Evolutionary conservation across 129 eudicot species (phyloP).

Genomic region (Logfia minima): DNA sequence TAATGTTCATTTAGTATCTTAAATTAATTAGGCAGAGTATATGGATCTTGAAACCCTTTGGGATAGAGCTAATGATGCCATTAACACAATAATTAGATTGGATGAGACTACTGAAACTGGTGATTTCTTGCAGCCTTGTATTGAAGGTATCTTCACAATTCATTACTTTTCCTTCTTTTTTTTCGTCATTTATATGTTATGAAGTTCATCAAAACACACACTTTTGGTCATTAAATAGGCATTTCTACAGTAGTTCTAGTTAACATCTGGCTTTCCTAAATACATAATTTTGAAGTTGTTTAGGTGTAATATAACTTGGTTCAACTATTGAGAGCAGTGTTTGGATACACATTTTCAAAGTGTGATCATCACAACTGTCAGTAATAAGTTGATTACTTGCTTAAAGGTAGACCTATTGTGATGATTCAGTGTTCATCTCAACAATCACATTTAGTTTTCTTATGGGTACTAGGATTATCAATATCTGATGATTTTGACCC

Average conservation of each 20-base stretch:
- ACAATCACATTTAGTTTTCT: neutral
- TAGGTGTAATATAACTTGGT: neutral
- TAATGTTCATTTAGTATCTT: neutral
- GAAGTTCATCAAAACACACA: neutral
- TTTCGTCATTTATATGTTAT: neutral
- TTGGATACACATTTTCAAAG: neutral
- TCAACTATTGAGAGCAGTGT: neutral
- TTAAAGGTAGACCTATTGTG: neutral
- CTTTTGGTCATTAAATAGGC: conserved; percentile 14
- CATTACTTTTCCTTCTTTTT: conserved; percentile 1
- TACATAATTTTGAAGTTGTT: neutral
- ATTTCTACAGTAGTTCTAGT: neutral
- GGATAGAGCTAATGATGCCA: conserved; percentile 88
- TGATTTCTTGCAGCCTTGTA: conserved; percentile 78
- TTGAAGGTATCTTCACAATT: conserved; percentile 67
- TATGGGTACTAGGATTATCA: neutral
- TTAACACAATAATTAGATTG: conserved; percentile 75
- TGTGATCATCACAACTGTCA: no score
- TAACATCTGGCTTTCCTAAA: neutral
- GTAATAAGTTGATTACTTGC: neutral
- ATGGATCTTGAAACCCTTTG: conserved; percentile 77
- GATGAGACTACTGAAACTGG: conserved; percentile 79
- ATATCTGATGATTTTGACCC: conserved; percentile 1
- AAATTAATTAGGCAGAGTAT: conserved; percentile 70
- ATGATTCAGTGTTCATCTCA: neutral